These are phyloP conservation scores for Suillus tomentosus DNA, from an alignment of 768 basidiomycete species.

Conservation along the genomic window DNA sequence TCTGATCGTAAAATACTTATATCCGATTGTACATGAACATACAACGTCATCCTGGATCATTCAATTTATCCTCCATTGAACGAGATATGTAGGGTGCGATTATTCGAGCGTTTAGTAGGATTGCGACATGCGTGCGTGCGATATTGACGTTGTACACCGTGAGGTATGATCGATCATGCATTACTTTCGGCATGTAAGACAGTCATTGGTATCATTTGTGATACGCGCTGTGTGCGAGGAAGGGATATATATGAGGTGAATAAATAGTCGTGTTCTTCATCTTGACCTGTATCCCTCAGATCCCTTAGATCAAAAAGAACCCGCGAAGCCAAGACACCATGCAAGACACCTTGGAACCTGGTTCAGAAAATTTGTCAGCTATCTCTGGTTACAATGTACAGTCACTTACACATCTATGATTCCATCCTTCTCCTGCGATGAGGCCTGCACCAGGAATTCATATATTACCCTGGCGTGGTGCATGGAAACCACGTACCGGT, in stretches of 20 bases:
- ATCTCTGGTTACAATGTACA: not conserved
- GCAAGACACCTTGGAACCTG: slow-evolving; percentile 18
- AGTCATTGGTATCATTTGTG: slow-evolving; percentile 2
- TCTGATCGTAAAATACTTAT: not conserved
- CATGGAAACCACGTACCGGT: slow-evolving; percentile 8
- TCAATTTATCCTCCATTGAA: not conserved
- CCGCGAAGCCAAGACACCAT: slow-evolving; percentile 17
- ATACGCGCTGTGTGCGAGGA: slow-evolving; percentile 2
- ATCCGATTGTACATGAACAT: not conserved
- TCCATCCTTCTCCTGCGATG: slow-evolving; percentile 9
- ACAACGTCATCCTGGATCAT: not conserved
- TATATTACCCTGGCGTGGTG: not conserved
- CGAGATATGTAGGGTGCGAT: not conserved
- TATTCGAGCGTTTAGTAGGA: not conserved
- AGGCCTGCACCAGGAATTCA: slow-evolving; percentile 1
- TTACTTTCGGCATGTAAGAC: not conserved
- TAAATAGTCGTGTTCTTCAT: not conserved
- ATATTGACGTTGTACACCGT: not conserved
- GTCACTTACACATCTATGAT: slow-evolving; percentile 13
- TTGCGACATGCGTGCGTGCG: not conserved
- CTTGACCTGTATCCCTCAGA: not conserved
- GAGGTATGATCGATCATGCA: slow-evolving; percentile 6
- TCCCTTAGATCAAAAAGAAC: slow-evolving; percentile 15
- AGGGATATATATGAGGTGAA: not conserved
- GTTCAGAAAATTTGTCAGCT: not conserved